A percentile compares a stretch with the other conserved stretches of the same genome.
Conservation (phyloP, 768 basidiomycete genomes). For the Lanmaoa pseudosensibilis region DNA sequence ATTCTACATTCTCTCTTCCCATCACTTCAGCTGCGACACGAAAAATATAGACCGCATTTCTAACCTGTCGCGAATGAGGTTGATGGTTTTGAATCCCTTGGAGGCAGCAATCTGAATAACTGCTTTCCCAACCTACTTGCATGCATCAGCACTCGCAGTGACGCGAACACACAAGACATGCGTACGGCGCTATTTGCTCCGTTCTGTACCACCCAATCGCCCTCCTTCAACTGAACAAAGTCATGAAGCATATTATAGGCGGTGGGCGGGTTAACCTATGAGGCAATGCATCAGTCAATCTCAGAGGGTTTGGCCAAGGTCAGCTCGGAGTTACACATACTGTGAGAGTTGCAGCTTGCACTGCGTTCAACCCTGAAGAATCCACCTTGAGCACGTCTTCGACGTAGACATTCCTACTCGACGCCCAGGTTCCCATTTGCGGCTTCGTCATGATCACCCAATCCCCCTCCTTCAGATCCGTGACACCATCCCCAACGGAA, state of each 20-base stretch:
- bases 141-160: neutral
- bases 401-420: conserved; percentile 50
- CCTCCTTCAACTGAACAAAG: conserved; percentile 60
- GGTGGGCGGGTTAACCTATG: conserved; percentile 78
- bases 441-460: conserved; percentile 72
- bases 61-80: conserved; percentile 74
- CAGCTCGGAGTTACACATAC: conserved; percentile 42
- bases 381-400: conserved; percentile 65
- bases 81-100: conserved; percentile 72
- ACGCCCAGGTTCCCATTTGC: conserved; percentile 78
- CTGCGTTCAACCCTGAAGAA: conserved; percentile 49
- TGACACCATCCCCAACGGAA: conserved; percentile 57
- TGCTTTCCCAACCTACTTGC: conserved; percentile 69
- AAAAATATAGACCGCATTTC: neutral
- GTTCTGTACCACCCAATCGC: conserved; percentile 85
- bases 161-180: conserved; percentile 2
- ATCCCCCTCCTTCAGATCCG: conserved; percentile 52
- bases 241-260: conserved; percentile 81
- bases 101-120: conserved; percentile 84
- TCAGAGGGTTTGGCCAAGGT: neutral
- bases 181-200: conserved; percentile 81
- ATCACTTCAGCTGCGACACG: neutral
- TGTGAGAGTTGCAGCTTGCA: conserved; percentile 72
- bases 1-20: conserved; percentile 51
- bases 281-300: neutral